Percentiles rank a stretch among this genome's conserved stretches.
Conservation (phyloP, 106 monocot species). For the Apostasia ramifera region DNA sequence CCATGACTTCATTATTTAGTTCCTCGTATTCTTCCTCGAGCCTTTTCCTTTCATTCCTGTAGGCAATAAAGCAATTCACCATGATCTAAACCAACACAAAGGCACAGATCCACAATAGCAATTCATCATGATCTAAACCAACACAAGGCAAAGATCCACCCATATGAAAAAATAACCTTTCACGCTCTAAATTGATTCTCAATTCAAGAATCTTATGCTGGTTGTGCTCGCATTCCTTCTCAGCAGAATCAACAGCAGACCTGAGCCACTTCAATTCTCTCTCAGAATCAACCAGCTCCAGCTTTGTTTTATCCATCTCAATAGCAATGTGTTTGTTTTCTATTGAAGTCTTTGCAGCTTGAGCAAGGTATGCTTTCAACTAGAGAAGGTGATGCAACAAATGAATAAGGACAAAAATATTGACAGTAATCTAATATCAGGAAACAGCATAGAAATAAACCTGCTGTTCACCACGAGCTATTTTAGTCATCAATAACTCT, state of each 20-base stretch:
- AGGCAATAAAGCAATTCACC: background rate
- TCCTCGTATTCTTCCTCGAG: slow-evolving; percentile 73
- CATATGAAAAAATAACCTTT: slow-evolving; percentile 37
- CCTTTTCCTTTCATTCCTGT: slow-evolving; percentile 61
- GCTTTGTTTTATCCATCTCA: slow-evolving; percentile 47
- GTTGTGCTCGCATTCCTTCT: slow-evolving; percentile 71
- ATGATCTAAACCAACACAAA: background rate
- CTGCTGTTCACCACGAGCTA: slow-evolving; percentile 74
- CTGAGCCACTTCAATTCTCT: slow-evolving; percentile 79
- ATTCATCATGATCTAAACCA: background rate
- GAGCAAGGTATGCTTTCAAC: slow-evolving; percentile 61
- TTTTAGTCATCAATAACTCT: slow-evolving; percentile 52
- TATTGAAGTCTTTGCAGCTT: slow-evolving; percentile 60
- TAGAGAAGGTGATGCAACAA: slow-evolving; percentile 8
- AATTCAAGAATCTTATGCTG: slow-evolving; percentile 50
- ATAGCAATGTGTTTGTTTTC: slow-evolving; percentile 56
- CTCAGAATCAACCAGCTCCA: slow-evolving; percentile 68
- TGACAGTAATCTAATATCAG: background rate
- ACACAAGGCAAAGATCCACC: background rate
- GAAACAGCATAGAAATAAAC: slow-evolving; percentile 23
- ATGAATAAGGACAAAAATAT: background rate
- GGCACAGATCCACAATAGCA: background rate
- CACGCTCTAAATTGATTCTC: slow-evolving; percentile 51
- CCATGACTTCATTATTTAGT: slow-evolving; percentile 54
- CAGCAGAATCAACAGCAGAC: slow-evolving; percentile 41